A percentile compares a stretch with the other conserved stretches of the same genome.
phyloP scores from a whole-genome alignment of 1,139 yeast species.

The Lizanozyma gosingica region DNA sequence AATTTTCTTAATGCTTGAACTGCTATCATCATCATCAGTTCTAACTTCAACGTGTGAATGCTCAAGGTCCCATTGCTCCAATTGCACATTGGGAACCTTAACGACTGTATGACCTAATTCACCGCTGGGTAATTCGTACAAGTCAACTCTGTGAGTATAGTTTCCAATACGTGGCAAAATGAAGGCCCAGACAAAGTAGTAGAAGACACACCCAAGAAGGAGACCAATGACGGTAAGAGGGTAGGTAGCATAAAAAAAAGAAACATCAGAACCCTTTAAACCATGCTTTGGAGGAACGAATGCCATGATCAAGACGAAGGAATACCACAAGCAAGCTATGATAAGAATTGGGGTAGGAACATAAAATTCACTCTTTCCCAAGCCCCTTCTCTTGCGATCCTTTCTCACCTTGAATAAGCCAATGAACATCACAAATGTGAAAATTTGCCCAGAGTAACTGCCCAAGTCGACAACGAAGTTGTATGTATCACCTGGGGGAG shows the following conservation, averaged over 20 bases:
- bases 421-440: constrained; percentile 23
- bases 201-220: constrained; percentile 18
- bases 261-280: constrained; percentile 27
- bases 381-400: constrained; percentile 24
- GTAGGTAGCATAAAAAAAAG: constrained; percentile 22
- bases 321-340: constrained; percentile 20
- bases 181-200: constrained; percentile 28
- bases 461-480: constrained; percentile 27
- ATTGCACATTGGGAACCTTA: constrained; percentile 20
- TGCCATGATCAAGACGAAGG: constrained; percentile 29
- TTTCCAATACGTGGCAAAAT: constrained; percentile 24
- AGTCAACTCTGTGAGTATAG: constrained; percentile 22
- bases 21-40: no score
- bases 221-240: constrained; percentile 22
- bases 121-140: constrained; percentile 25
- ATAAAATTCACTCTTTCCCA: no score
- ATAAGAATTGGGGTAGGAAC: constrained; percentile 23
- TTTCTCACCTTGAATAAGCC: constrained; percentile 28
- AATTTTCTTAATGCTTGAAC: no score
- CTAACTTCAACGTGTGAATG: no score
- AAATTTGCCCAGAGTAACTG: constrained; percentile 26
- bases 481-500: constrained; percentile 39
- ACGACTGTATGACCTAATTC: constrained; percentile 32
- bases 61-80: constrained; percentile 24
- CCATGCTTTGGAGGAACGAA: constrained; percentile 31